Evolutionary conservation across 352 stramenopile genomes (phyloP).

Genomic region (Globisporangium solare): DNA sequence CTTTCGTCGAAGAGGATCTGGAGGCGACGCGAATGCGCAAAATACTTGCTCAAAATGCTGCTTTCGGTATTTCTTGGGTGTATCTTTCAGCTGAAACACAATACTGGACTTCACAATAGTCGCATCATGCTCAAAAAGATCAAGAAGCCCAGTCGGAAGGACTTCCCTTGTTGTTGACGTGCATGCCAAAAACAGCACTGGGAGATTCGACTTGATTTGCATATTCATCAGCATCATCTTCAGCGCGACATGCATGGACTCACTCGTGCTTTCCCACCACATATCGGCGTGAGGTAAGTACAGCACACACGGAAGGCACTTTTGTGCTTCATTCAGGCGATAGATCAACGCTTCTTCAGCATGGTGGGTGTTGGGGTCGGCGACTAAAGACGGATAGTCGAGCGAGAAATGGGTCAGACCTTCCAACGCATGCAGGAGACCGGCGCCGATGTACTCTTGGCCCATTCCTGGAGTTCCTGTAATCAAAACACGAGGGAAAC

Average conservation of each 20-base stretch:
- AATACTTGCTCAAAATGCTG: constrained; percentile 69
- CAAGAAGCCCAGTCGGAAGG: constrained; percentile 46
- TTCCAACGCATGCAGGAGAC: constrained; percentile 71
- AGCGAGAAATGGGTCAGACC: constrained; percentile 74
- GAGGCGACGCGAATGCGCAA: constrained; percentile 42
- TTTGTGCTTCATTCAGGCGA: constrained; percentile 66
- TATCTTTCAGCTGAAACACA: constrained; percentile 32
- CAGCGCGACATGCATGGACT: constrained; percentile 67
- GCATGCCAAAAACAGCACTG: constrained; percentile 74
- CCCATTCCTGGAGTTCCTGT: constrained; percentile 56
- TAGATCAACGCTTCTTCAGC: constrained; percentile 77
- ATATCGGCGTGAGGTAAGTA: constrained; percentile 73
- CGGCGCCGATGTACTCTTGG: constrained; percentile 61
- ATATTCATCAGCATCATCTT: constrained; percentile 82
- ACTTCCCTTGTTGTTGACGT: constrained; percentile 35
- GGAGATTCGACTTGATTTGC: constrained; percentile 60
- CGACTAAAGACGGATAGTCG: constrained; percentile 73
- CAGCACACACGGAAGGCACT: constrained; percentile 73
- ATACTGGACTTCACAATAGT: constrained; percentile 41
- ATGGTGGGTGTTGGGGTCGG: constrained; percentile 56
- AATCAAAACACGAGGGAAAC: constrained; percentile 71
- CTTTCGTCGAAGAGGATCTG: constrained; percentile 16
- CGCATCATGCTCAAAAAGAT: constrained; percentile 50
- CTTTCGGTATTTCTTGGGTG: constrained; percentile 23
- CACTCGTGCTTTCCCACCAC: constrained; percentile 69